A percentile compares a stretch with the other conserved stretches of the same genome.
Evolutionary conservation across 2,329 filamentous ascomycete species (phyloP).

Genomic region (Colletotrichum sp.): DNA sequence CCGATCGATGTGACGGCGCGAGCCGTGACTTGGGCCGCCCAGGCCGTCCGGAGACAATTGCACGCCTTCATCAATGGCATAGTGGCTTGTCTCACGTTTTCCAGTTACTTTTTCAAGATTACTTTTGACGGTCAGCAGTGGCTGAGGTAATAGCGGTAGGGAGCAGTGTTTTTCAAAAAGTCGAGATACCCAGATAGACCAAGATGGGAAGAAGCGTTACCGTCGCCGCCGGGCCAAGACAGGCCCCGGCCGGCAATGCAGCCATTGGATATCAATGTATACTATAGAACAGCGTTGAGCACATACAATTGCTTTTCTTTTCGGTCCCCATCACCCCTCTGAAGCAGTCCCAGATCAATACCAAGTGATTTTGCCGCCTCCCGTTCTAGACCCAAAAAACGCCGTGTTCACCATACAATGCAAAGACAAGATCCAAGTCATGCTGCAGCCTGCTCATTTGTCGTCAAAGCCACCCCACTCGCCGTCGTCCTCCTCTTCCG

Average conservation of each 20-base stretch:
- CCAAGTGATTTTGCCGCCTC: background rate
- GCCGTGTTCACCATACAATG: conserved; percentile 19
- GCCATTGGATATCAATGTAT: conserved; percentile 19
- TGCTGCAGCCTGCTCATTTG: background rate
- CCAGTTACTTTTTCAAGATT: background rate
- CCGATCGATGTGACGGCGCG: background rate
- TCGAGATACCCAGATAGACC: conserved; percentile 22
- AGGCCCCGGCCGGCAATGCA: background rate
- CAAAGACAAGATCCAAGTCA: background rate
- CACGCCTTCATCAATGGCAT: background rate
- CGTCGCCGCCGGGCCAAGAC: background rate
- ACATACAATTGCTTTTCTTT: background rate
- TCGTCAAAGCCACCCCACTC: conserved; percentile 24
- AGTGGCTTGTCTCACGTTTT: background rate
- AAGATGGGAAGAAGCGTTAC: conserved; percentile 1
- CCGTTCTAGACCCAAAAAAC: background rate
- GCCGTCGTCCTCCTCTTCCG: conserved; percentile 39
- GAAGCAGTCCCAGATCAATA: background rate
- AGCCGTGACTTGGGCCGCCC: background rate
- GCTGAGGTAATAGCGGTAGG: background rate
- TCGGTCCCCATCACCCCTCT: background rate
- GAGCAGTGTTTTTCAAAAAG: conserved; percentile 1
- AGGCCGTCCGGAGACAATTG: background rate
- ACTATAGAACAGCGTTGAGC: conserved; percentile 11
- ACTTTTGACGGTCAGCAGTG: background rate